phyloP scores from a whole-genome alignment of 2,329 filamentous ascomycete species.

The Talaromyces sp. region DNA sequence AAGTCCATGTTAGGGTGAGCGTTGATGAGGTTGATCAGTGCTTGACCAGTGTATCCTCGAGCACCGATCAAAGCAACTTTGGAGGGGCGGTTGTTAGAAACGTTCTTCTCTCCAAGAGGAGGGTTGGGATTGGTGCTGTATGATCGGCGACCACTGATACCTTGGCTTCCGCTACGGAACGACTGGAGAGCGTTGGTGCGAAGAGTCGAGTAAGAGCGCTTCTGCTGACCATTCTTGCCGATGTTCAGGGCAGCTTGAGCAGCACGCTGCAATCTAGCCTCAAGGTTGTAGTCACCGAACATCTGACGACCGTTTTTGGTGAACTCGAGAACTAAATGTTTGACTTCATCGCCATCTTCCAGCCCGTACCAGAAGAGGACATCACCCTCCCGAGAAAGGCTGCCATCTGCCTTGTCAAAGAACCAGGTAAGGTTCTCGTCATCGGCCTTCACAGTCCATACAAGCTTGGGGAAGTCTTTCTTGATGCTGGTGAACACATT shows the following conservation, averaged over 20 bases:
- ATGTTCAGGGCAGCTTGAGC: constrained; percentile 65
- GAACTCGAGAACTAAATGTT: constrained; percentile 81
- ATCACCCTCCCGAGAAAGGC: constrained; percentile 77
- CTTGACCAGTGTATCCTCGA: constrained; percentile 90
- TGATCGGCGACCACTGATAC: constrained; percentile 35
- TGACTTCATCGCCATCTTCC: constrained; percentile 75
- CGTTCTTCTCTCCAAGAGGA: constrained; percentile 82
- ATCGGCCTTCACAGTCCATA: constrained; percentile 94
- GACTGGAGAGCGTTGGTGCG: constrained; percentile 39
- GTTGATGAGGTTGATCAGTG: constrained; percentile 82
- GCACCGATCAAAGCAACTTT: constrained; percentile 86
- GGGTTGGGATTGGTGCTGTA: constrained; percentile 74
- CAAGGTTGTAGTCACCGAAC: constrained; percentile 84
- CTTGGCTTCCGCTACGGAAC: constrained; percentile 30
- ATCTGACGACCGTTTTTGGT: constrained; percentile 76
- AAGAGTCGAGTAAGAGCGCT: constrained; percentile 65
- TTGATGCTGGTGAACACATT: constrained; percentile 92
- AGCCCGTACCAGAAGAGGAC: constrained; percentile 97
- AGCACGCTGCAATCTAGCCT: constrained; percentile 76
- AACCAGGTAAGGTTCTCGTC: constrained; percentile 98
- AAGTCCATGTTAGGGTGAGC: constrained; percentile 86
- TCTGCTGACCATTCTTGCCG: constrained; percentile 55
- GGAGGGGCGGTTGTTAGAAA: constrained; percentile 72
- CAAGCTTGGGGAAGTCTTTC: constrained; percentile 85
- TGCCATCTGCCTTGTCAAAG: constrained; percentile 94